Percentiles rank a stretch among this genome's conserved stretches.
Evolutionary conservation across 73 alveolate species (phyloP).

Genomic region (Paramecium sonneborni): DNA sequence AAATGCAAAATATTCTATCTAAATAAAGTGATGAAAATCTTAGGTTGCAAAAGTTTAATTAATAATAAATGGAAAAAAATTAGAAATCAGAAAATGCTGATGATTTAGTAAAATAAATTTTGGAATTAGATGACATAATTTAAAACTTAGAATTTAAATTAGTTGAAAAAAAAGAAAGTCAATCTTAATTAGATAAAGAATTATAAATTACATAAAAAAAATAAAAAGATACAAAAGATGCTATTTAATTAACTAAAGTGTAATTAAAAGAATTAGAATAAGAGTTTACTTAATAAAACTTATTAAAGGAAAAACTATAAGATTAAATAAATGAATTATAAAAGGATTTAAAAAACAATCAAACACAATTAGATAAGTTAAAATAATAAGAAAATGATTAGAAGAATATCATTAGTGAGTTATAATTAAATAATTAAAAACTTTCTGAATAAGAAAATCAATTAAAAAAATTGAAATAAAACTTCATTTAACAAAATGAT

Average conservation of each 20-base stretch:
- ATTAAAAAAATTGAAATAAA: not conserved
- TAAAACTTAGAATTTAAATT: constrained; percentile 6
- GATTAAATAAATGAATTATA: not conserved
- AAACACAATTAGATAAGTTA: not conserved
- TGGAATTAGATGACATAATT: not conserved
- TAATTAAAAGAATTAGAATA: not conserved
- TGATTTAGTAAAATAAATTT: not conserved
- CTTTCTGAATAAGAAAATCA: not conserved
- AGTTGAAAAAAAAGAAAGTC: not conserved
- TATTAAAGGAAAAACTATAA: not conserved
- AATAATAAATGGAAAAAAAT: not conserved
- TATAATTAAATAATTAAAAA: not conserved
- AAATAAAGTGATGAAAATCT: not conserved
- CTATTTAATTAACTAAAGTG: not conserved
- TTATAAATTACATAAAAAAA: not conserved
- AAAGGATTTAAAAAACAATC: not conserved
- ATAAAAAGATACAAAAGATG: not conserved
- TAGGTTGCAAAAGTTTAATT: not conserved
- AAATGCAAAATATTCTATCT: not conserved
- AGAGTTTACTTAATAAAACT: not conserved
- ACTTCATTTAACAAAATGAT: not conserved
- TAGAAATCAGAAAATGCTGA: not conserved
- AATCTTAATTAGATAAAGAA: not conserved
- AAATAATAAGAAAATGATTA: not conserved
- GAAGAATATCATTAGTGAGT: not conserved